Evolutionary conservation across 768 basidiomycete genomes (phyloP).

Genomic region (Boletus rufocinnamomeus): DNA sequence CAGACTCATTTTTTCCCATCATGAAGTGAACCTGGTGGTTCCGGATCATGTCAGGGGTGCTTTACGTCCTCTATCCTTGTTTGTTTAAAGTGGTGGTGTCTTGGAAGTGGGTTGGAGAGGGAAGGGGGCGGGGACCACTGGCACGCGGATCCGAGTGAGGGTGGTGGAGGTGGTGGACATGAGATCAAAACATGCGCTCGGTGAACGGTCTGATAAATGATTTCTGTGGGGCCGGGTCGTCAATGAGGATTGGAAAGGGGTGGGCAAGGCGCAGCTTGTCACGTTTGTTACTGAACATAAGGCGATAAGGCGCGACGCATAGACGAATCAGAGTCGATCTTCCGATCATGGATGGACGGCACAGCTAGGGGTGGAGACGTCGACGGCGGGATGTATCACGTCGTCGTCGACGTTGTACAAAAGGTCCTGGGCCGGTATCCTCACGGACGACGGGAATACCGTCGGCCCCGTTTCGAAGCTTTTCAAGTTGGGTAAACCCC

Average conservation of each 20-base stretch:
- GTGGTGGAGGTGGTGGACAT: neutral
- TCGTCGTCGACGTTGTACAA: neutral
- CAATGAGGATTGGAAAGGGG: neutral
- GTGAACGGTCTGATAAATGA: neutral
- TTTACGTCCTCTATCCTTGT: neutral
- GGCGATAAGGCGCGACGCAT: neutral
- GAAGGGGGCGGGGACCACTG: neutral
- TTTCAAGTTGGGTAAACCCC: neutral
- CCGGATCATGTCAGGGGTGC: neutral
- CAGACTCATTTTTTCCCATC: neutral
- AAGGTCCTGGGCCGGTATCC: neutral
- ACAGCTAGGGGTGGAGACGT: neutral
- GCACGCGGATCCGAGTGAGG: neutral
- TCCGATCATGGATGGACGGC: neutral
- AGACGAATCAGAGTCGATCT: neutral
- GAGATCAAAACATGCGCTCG: neutral
- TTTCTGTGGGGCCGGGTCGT: neutral
- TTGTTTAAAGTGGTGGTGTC: neutral
- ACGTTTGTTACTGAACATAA: neutral
- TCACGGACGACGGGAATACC: neutral
- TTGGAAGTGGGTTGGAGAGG: neutral
- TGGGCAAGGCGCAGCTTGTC: neutral
- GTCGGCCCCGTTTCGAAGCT: neutral
- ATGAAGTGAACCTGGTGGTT: neutral
- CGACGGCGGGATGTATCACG: neutral